These are phyloP conservation scores for Phascolomyces articulosus DNA, from an alignment of 371 early-diverging fungal genomes.

Conservation along the genomic window DNA sequence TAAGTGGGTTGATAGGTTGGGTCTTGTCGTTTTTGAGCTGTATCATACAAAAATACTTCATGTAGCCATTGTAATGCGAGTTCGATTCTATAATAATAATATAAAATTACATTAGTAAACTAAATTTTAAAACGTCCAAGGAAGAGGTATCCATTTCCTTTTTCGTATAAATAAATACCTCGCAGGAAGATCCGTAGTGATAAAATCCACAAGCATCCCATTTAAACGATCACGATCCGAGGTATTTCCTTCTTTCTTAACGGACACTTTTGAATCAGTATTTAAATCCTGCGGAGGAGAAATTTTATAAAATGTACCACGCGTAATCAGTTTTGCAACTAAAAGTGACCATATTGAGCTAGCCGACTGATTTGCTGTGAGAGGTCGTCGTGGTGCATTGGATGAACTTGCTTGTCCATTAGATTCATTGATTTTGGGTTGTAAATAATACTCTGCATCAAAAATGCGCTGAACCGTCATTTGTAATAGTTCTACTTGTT, in stretches of 20 bases:
- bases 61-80: slow-evolving; percentile 49
- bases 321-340: slow-evolving; percentile 38
- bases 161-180: slow-evolving; percentile 19
- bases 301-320: slow-evolving; percentile 11
- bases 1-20: slow-evolving; percentile 28
- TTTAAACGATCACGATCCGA: slow-evolving; percentile 23
- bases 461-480: slow-evolving; percentile 45
- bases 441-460: slow-evolving; percentile 26
- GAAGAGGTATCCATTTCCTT: too few species aligned
- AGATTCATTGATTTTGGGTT: slow-evolving; percentile 6
- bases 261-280: background rate
- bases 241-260: slow-evolving; percentile 10
- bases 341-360: slow-evolving; percentile 35
- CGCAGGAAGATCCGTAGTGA: slow-evolving; percentile 30
- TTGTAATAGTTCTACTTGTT: slow-evolving; percentile 32
- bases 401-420: background rate
- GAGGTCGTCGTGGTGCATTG: background rate
- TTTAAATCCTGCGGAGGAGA: background rate
- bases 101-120: too few species aligned
- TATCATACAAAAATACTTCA: slow-evolving; percentile 39
- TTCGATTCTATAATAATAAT: slow-evolving; percentile 30
- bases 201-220: slow-evolving; percentile 38
- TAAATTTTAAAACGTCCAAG: too few species aligned
- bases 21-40: slow-evolving; percentile 11
- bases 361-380: slow-evolving; percentile 14